Evolutionary conservation across 352 stramenopile species (phyloP), one percentile per base, ranked within the genome.

Genomic region (Phytopythium helicoides): DNA sequence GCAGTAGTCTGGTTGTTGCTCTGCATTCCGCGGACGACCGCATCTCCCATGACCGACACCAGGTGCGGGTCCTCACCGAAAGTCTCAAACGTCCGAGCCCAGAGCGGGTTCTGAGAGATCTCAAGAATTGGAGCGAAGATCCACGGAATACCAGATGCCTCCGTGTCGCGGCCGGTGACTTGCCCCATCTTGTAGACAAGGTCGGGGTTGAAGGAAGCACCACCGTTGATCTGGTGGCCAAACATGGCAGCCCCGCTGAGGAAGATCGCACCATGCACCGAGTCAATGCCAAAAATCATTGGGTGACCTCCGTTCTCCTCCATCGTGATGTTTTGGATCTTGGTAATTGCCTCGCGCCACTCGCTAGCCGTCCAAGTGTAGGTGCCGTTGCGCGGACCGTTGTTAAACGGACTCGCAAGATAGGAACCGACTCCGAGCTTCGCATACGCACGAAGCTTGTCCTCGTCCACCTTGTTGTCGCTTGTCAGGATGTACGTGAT

Each of bases 21-120:
- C 56, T 97, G 88, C 19, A 97, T 63, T 6, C 88, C 88, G 3
- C 72, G 58, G 19, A 96, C 64, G 41, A 93, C 64, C 1, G 71
- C 68, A 16, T 70, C 60, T 0, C 67, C 87, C 71, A 97, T 83
- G n/a, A 80, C 60, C 0, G 81, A 73, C 1, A 83, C 86, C 15
- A 95, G 31, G 31, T 86, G 60, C 5, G 86, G 84, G 53, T 97
- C 89, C 71, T 97, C 87, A 11, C 91, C 87, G 70, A 97, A 98
- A 14, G 89, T 97, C 66, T 98, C 92, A 54, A 88, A 97, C 4
- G 91, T 86, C 10, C 91, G 70, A 25, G 78, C 62, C 89, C 90
- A 97, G 22, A 89, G 62, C 3, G 87, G 83, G 51, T 97, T 86
- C 44, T 83, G 78, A 0, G 78, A 77, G 44, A 98, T 64, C 46